Percentiles rank a stretch among this genome's conserved stretches.
phyloP scores from a whole-genome alignment of 2,329 filamentous ascomycete species.

The Coleophoma crateriformis region DNA sequence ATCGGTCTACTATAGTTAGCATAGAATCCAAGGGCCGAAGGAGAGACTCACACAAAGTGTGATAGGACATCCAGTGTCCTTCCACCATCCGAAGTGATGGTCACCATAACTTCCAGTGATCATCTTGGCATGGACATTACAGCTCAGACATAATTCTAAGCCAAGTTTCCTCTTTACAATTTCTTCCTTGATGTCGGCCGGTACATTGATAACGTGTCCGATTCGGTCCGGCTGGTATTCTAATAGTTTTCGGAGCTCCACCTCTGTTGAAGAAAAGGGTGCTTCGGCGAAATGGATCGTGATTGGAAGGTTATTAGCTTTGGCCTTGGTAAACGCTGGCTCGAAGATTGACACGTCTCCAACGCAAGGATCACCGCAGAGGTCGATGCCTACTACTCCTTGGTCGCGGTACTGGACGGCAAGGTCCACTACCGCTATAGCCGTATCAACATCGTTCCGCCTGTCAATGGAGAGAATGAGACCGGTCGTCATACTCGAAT shows the following conservation, averaged over 20 bases:
- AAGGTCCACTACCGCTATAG: slow-evolving; percentile 57
- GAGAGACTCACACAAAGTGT: slow-evolving; percentile 57
- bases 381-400: slow-evolving; percentile 68
- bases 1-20: slow-evolving; percentile 54
- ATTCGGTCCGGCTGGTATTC: slow-evolving; percentile 62
- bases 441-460: slow-evolving; percentile 50
- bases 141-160: slow-evolving; percentile 73
- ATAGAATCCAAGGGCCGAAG: neutral
- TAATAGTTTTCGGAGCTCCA: slow-evolving; percentile 61
- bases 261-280: slow-evolving; percentile 44
- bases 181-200: slow-evolving; percentile 49
- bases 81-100: slow-evolving; percentile 78
- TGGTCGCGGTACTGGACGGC: slow-evolving; percentile 46
- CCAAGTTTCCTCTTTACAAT: slow-evolving; percentile 52
- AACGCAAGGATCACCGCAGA: slow-evolving; percentile 69
- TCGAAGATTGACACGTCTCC: slow-evolving; percentile 57
- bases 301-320: slow-evolving; percentile 48
- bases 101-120: slow-evolving; percentile 56
- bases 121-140: slow-evolving; percentile 75
- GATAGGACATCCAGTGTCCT: slow-evolving; percentile 51
- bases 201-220: slow-evolving; percentile 75
- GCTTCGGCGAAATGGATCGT: slow-evolving; percentile 79
- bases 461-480: slow-evolving; percentile 75
- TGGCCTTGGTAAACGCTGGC: slow-evolving; percentile 52
- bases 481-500: slow-evolving; percentile 45